A percentile compares a stretch with the other conserved stretches of the same genome.
Conservation (phyloP, 2,329 filamentous ascomycete species). For the Fusarium gaditjirri region DNA sequence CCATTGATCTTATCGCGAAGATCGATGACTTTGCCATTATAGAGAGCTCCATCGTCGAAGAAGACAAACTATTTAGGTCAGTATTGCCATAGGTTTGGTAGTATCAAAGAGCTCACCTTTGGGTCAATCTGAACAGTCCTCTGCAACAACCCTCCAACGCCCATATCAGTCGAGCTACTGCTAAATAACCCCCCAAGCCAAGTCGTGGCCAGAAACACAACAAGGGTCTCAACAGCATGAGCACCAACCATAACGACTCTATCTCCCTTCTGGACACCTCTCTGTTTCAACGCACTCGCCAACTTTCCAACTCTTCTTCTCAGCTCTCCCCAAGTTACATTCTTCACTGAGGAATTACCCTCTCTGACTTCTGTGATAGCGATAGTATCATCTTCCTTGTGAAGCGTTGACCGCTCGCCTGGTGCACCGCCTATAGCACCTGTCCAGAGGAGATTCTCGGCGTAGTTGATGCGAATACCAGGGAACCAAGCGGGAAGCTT, state of each 20-base stretch:
- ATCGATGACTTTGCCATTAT: conserved; percentile 81
- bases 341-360: conserved; percentile 64
- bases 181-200: conserved; percentile 81
- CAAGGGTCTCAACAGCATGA: conserved; percentile 79
- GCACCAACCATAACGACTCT: conserved; percentile 79
- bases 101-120: conserved; percentile 55
- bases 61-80: conserved; percentile 70
- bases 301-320: conserved; percentile 67
- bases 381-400: conserved; percentile 77
- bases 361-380: conserved; percentile 80
- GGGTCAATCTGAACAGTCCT: conserved; percentile 79
- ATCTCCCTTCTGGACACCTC: conserved; percentile 77
- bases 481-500: conserved; percentile 80
- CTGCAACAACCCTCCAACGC: conserved; percentile 80
- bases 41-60: conserved; percentile 81
- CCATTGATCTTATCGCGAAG: conserved; percentile 78
- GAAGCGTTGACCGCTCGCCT: conserved; percentile 59
- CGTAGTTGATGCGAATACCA: conserved; percentile 78
- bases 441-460: conserved; percentile 81
- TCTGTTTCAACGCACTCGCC: conserved; percentile 72
- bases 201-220: conserved; percentile 75
- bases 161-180: conserved; percentile 85
- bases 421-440: conserved; percentile 53
- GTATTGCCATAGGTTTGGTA: background rate
- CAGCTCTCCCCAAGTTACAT: conserved; percentile 76